Evolutionary conservation across 2,329 filamentous ascomycete species (phyloP).

Genomic region (Camillea tinctor): DNA sequence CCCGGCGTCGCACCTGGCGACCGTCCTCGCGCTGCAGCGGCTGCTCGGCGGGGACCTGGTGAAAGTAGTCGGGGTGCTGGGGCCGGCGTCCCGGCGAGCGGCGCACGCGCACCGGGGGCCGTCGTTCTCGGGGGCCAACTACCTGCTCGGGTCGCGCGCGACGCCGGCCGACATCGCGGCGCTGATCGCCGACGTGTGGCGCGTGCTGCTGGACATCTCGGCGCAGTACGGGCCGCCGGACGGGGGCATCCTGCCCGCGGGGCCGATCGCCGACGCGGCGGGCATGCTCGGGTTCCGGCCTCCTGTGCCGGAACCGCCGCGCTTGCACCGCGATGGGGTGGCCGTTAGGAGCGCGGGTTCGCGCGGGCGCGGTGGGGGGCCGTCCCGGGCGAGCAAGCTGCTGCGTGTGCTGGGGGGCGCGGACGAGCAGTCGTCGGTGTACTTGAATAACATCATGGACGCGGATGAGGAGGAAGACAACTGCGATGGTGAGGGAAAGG

Average conservation of each 20-base stretch:
- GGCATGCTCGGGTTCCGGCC: constrained; percentile 24
- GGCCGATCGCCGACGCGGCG: constrained; percentile 18
- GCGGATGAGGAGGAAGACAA: constrained; percentile 17
- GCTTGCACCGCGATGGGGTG: not conserved
- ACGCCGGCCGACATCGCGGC: constrained; percentile 52
- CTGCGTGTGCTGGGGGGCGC: constrained; percentile 6
- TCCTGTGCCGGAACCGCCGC: not conserved
- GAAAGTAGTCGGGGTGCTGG: constrained; percentile 58
- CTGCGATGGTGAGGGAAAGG: not conserved
- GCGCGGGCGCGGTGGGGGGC: not conserved
- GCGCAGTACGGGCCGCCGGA: constrained; percentile 46
- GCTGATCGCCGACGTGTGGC: constrained; percentile 54
- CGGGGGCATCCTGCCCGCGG: not conserved
- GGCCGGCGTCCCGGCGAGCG: constrained; percentile 20
- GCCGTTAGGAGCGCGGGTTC: constrained; percentile 4
- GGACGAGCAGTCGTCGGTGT: not conserved
- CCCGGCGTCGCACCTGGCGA: constrained; percentile 53
- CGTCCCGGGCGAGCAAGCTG: not conserved
- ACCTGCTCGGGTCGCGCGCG: constrained; percentile 55
- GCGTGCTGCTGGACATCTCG: constrained; percentile 45
- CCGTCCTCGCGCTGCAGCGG: constrained; percentile 56
- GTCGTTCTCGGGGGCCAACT: constrained; percentile 53
- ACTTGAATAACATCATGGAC: constrained; percentile 35
- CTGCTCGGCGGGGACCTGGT: constrained; percentile 56
- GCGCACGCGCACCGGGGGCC: constrained; percentile 12